Base-by-base conservation (phyloP, 2,329 filamentous ascomycete species). In the Calonectria naviculata region DNA sequence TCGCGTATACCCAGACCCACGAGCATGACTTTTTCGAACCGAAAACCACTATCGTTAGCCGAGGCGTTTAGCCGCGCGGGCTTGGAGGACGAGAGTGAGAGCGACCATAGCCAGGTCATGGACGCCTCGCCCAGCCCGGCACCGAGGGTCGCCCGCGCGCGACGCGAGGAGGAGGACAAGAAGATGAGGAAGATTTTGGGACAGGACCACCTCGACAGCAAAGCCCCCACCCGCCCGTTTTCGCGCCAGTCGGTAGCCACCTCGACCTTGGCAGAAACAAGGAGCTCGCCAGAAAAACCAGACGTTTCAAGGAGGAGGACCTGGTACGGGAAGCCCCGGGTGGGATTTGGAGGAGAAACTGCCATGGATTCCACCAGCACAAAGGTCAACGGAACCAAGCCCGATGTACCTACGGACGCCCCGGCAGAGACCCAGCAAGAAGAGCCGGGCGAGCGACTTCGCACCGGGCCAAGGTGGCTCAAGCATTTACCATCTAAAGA, bases 51-150 rank as follows among this genome's bases (percentile, higher is more conserved):
- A 4, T 83, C 83, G 4, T 75, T 88, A 21, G 73, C 80, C 19
- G 86, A 88, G 49, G 86, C 87, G 8, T 86, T 84, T 74, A 76
- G 66, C 52, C 68, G 80, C 46, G 83, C 81, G 5, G 79, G 76
- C 41, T 75, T 75, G 38, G 82, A 83, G 63, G 78, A 78, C 7
- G 74, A 76, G 36, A 76, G 71, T 58, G 73, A 75, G 13, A 74
- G 74, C 42, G 78, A 78, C 44, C 72, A 77, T n/a, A 79, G 74
- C 31, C 73, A 77, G 19, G 67, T 71, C n/a, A 73, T 78, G n/a
- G 84, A 85, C 70, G 87, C 83, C 21, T 89, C 87, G 2, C 87
- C 87, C 1, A 89, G 87, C 66, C 87, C 87, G 0, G 87, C 87
- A 1, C 87, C 87, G 2, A 81, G 87, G 36, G 76, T 81, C 9